Conservation (phyloP, 2,329 filamentous ascomycete species). For the Pseudogymnoascus sp. region DNA sequence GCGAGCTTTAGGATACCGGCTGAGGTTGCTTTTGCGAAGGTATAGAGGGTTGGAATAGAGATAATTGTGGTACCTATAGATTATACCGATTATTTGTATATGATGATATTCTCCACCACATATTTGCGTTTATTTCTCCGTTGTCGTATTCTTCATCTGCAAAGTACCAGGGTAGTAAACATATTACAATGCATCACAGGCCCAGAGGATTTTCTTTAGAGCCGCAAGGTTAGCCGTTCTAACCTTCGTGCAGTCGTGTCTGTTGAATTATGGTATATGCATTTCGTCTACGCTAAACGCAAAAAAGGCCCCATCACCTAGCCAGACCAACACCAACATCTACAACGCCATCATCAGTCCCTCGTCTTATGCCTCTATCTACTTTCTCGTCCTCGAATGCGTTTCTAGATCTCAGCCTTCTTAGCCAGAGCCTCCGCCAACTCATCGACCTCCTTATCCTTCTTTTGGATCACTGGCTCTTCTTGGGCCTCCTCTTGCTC, state of each 20-base stretch:
- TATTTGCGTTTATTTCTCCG: neutral
- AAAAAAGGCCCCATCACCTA: slow-evolving; percentile 3
- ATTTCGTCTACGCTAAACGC: slow-evolving; percentile 9
- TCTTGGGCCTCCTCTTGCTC: slow-evolving; percentile 65
- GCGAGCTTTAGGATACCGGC: slow-evolving; percentile 79
- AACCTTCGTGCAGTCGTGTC: neutral
- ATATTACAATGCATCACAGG: neutral
- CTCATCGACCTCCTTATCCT: slow-evolving; percentile 73
- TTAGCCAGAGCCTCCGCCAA: slow-evolving; percentile 69
- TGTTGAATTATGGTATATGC: slow-evolving; percentile 8
- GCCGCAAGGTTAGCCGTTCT: neutral
- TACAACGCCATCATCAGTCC: neutral
- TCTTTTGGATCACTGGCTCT: slow-evolving; percentile 60
- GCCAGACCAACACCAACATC: slow-evolving; percentile 3
- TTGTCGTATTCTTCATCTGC: neutral
- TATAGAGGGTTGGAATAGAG: neutral
- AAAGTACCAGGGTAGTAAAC: neutral
- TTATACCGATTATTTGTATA: neutral
- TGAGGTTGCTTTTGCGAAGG: slow-evolving; percentile 63
- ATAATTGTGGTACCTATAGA: neutral
- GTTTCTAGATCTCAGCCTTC: slow-evolving; percentile 29
- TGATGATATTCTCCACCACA: neutral
- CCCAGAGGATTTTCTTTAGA: neutral
- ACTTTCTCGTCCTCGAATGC: neutral
- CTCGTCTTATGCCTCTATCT: neutral